A percentile compares a stretch with the other conserved stretches of the same genome.
phyloP scores from a whole-genome alignment of 768 basidiomycete species.

The Megacollybia marginata region DNA sequence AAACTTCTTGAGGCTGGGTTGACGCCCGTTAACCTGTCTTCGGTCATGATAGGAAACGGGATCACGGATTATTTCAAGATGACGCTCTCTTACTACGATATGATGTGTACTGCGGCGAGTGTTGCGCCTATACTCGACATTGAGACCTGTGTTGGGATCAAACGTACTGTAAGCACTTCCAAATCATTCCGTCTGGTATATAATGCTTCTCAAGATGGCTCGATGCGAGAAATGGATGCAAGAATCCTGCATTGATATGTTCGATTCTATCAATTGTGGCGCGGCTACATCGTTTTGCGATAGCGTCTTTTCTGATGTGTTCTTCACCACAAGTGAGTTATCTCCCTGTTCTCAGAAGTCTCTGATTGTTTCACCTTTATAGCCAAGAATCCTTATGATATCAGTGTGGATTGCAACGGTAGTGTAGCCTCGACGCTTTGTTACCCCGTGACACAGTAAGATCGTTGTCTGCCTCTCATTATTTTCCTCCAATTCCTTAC shows the following conservation, averaged over 20 bases:
- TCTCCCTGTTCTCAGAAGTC: background rate
- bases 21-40: slow-evolving; percentile 40
- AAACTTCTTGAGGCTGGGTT: slow-evolving; percentile 31
- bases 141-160: slow-evolving; percentile 28
- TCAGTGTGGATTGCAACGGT: slow-evolving; percentile 21
- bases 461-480: background rate
- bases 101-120: slow-evolving; percentile 39
- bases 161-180: slow-evolving; percentile 26
- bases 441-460: slow-evolving; percentile 22
- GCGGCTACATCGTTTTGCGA: slow-evolving; percentile 65
- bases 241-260: slow-evolving; percentile 54
- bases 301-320: slow-evolving; percentile 35
- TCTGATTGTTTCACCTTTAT: no score
- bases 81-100: slow-evolving; percentile 23
- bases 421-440: slow-evolving; percentile 15
- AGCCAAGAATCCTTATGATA: slow-evolving; percentile 48
- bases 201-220: slow-evolving; percentile 39
- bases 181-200: background rate
- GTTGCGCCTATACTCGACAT: slow-evolving; percentile 32
- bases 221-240: slow-evolving; percentile 55
- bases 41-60: slow-evolving; percentile 50
- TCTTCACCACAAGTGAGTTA: slow-evolving; percentile 38
- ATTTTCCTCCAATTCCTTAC: background rate
- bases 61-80: slow-evolving; percentile 42
- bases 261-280: slow-evolving; percentile 59